Evolutionary conservation across 2,329 filamentous ascomycete species (phyloP).

Genomic region (Fusarium scirpi): DNA sequence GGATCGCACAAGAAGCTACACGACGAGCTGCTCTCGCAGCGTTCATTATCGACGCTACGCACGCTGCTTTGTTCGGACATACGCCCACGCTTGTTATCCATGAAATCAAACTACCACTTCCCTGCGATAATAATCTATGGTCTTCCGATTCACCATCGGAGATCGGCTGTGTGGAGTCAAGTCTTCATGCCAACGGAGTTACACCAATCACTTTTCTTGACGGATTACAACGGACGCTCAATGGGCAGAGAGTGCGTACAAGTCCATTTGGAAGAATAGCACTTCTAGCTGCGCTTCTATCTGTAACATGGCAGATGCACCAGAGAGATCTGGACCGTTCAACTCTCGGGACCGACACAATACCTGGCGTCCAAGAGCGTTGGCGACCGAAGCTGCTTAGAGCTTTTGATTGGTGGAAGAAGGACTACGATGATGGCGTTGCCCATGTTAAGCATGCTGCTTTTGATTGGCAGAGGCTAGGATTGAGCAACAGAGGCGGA

Average conservation of each 20-base stretch:
- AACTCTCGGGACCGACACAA: constrained; percentile 43
- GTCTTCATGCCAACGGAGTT: constrained; percentile 46
- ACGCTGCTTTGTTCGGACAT: constrained; percentile 47
- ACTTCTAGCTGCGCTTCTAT: constrained; percentile 41
- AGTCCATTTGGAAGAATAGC: constrained; percentile 47
- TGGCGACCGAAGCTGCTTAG: constrained; percentile 46
- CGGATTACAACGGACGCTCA: constrained; percentile 44
- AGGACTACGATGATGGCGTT: constrained; percentile 47
- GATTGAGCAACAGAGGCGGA: constrained; percentile 43
- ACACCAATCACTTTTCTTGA: constrained; percentile 48
- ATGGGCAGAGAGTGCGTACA: constrained; percentile 45
- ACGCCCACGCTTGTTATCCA: constrained; percentile 48
- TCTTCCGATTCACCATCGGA: constrained; percentile 48
- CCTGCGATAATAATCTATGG: constrained; percentile 48
- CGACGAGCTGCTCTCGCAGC: constrained; percentile 45
- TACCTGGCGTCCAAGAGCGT: constrained; percentile 45
- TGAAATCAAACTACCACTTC: constrained; percentile 47
- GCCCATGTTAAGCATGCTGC: constrained; percentile 46
- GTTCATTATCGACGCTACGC: constrained; percentile 47
- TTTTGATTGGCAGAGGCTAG: constrained; percentile 47
- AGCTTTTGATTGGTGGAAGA: constrained; percentile 49
- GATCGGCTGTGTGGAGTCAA: constrained; percentile 47
- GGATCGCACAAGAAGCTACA: constrained; percentile 49
- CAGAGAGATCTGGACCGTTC: constrained; percentile 46
- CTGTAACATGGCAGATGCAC: constrained; percentile 48